Evolutionary conservation across 352 stramenopile genomes (phyloP).

Genomic region (Aphanomyces euteiches): DNA sequence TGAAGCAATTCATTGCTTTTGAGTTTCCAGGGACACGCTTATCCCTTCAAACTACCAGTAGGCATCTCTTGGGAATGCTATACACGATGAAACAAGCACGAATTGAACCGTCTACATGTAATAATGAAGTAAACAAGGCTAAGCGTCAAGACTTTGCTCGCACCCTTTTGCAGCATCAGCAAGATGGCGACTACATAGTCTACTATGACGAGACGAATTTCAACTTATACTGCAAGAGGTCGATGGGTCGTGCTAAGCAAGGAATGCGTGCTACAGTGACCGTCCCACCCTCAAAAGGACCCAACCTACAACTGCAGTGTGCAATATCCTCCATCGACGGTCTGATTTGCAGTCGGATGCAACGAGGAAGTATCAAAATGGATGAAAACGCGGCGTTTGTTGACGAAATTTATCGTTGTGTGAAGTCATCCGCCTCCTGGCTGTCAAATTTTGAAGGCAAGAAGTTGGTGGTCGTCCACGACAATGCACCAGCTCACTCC

Average conservation of each 20-base stretch:
- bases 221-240: constrained; percentile 34
- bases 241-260: constrained; percentile 10
- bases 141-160: constrained; percentile 23
- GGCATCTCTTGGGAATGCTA: constrained; percentile 25
- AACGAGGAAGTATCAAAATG: constrained; percentile 35
- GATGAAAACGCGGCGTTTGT: constrained; percentile 32
- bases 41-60: constrained; percentile 27
- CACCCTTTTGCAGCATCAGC: not conserved
- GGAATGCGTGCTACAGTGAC: constrained; percentile 13
- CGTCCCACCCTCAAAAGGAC: constrained; percentile 23
- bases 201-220: constrained; percentile 33
- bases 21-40: not conserved
- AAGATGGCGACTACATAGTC: constrained; percentile 27
- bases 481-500: constrained; percentile 32
- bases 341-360: constrained; percentile 13
- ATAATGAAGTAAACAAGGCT: constrained; percentile 33
- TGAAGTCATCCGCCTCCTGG: constrained; percentile 20
- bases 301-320: constrained; percentile 35
- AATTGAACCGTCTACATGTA: constrained; percentile 26
- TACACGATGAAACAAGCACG: constrained; percentile 33
- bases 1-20: not conserved
- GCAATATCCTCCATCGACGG: constrained; percentile 20
- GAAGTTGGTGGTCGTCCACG: constrained; percentile 34
- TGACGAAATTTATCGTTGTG: constrained; percentile 10
- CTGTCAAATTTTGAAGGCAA: constrained; percentile 20